A percentile compares a stretch with the other conserved stretches of the same genome.
Evolutionary conservation across 2,329 filamentous ascomycete species (phyloP).

Genomic region (Dothiorella sarmentorum): DNA sequence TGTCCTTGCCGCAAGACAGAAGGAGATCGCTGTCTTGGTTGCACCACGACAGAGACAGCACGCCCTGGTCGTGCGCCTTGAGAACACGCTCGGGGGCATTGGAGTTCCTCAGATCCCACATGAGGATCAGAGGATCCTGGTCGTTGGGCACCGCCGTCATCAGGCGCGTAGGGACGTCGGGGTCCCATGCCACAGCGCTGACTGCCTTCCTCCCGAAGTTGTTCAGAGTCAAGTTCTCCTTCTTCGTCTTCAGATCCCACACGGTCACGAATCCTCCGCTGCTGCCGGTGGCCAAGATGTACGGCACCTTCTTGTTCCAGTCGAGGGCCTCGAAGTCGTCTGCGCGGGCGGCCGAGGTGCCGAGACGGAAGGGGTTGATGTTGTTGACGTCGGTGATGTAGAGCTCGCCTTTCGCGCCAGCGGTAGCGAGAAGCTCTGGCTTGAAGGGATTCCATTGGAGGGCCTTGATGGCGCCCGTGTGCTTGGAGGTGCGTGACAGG

Average conservation of each 20-base stretch:
- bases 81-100: constrained; percentile 88
- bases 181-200: constrained; percentile 96
- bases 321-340: constrained; percentile 96
- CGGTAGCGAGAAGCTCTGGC: constrained; percentile 86
- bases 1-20: constrained; percentile 94
- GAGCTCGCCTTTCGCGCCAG: constrained; percentile 90
- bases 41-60: constrained; percentile 95
- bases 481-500: constrained; percentile 82
- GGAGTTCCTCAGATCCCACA: constrained; percentile 95
- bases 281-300: constrained; percentile 93
- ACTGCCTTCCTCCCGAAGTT: constrained; percentile 84
- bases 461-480: constrained; percentile 88
- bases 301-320: constrained; percentile 97
- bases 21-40: constrained; percentile 82
- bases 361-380: constrained; percentile 83
- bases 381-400: constrained; percentile 96
- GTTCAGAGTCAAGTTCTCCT: constrained; percentile 92
- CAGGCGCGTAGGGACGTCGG: constrained; percentile 86
- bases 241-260: constrained; percentile 98
- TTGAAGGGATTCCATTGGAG: constrained; percentile 95
- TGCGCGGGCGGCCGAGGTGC: constrained; percentile 80
- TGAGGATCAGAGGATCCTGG: constrained; percentile 77
- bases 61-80: constrained; percentile 88
- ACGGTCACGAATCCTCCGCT: constrained; percentile 94
- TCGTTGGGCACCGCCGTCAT: constrained; percentile 90